Percentiles rank a stretch among this genome's conserved stretches.
phyloP scores from a whole-genome alignment of 2,329 filamentous ascomycete genomes.

The Venturia effusa region DNA sequence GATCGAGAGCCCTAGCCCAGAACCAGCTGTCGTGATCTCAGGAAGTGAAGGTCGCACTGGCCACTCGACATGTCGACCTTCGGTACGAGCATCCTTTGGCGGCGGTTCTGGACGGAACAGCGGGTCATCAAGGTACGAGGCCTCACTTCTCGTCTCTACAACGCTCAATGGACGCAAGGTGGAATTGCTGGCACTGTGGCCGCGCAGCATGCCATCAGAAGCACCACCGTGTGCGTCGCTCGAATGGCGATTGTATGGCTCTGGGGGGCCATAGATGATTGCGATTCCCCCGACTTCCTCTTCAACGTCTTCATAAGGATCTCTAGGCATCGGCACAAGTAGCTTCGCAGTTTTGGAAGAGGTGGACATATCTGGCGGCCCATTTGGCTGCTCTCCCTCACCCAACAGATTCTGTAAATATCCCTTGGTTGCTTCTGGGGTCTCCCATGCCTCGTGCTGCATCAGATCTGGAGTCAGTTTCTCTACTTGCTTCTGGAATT shows the following conservation, averaged over 20 bases:
- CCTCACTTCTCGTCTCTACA: slow-evolving; percentile 3
- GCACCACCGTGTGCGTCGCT: neutral
- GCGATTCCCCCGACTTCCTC: slow-evolving; percentile 8
- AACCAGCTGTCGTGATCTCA: slow-evolving; percentile 3
- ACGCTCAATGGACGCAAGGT: slow-evolving; percentile 1
- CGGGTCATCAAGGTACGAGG: slow-evolving; percentile 16
- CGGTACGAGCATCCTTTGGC: slow-evolving; percentile 25
- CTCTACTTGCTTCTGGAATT: slow-evolving; percentile 30
- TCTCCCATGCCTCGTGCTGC: slow-evolving; percentile 43
- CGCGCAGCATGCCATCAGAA: neutral
- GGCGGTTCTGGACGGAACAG: slow-evolving; percentile 30
- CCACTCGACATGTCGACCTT: slow-evolving; percentile 1
- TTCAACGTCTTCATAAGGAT: neutral
- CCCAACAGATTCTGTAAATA: slow-evolving; percentile 39
- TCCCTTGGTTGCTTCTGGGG: slow-evolving; percentile 43
- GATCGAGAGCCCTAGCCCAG: slow-evolving; percentile 11
- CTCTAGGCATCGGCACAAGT: slow-evolving; percentile 3
- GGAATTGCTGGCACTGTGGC: slow-evolving; percentile 9
- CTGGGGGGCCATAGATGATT: slow-evolving; percentile 9
- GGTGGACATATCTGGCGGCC: slow-evolving; percentile 10
- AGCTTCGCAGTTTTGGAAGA: slow-evolving; percentile 19
- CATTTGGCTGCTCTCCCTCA: slow-evolving; percentile 14
- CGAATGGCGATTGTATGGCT: neutral
- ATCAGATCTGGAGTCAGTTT: slow-evolving; percentile 41
- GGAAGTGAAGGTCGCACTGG: slow-evolving; percentile 15